phyloP scores from a whole-genome alignment of 2,329 filamentous ascomycete genomes.

The Aureobasidium sp. region DNA sequence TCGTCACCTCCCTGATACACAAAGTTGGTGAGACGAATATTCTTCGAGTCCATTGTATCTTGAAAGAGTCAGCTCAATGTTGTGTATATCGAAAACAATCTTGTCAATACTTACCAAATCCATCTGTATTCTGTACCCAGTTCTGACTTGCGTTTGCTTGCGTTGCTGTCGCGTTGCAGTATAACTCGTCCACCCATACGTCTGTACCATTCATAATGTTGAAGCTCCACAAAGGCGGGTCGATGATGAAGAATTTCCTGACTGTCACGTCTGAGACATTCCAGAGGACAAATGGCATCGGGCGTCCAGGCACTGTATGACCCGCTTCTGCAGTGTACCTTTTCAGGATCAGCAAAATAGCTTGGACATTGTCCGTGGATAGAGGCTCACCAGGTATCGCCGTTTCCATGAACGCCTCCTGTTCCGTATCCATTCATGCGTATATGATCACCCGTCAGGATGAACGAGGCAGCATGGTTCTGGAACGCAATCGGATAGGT shows the following conservation, averaged over 20 bases:
- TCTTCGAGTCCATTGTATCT: slow-evolving; percentile 48
- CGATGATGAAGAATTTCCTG: slow-evolving; percentile 43
- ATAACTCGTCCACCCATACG: slow-evolving; percentile 44
- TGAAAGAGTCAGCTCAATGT: background rate
- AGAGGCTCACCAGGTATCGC: slow-evolving; percentile 38
- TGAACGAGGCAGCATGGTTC: slow-evolving; percentile 47
- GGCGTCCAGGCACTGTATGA: slow-evolving; percentile 41
- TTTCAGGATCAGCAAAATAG: background rate
- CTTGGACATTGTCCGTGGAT: background rate
- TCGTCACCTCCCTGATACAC: slow-evolving; percentile 48
- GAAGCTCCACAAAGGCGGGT: slow-evolving; percentile 46
- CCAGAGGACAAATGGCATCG: slow-evolving; percentile 53
- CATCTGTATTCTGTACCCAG: slow-evolving; percentile 52
- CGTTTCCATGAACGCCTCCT: slow-evolving; percentile 48
- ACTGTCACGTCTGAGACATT: slow-evolving; percentile 48
- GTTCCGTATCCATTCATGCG: slow-evolving; percentile 44
- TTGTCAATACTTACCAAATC: slow-evolving; percentile 33
- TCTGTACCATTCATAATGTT: slow-evolving; percentile 53
- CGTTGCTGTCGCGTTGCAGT: slow-evolving; percentile 43
- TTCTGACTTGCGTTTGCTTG: slow-evolving; percentile 36
- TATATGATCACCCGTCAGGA: slow-evolving; percentile 44
- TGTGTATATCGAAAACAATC: background rate
- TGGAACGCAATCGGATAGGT: slow-evolving; percentile 45
- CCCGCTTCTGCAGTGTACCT: slow-evolving; percentile 41
- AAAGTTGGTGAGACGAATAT: slow-evolving; percentile 44